A percentile compares a stretch with the other conserved stretches of the same genome.
Conservation (phyloP, 306 rosid genomes). For the Senna tora region DNA sequence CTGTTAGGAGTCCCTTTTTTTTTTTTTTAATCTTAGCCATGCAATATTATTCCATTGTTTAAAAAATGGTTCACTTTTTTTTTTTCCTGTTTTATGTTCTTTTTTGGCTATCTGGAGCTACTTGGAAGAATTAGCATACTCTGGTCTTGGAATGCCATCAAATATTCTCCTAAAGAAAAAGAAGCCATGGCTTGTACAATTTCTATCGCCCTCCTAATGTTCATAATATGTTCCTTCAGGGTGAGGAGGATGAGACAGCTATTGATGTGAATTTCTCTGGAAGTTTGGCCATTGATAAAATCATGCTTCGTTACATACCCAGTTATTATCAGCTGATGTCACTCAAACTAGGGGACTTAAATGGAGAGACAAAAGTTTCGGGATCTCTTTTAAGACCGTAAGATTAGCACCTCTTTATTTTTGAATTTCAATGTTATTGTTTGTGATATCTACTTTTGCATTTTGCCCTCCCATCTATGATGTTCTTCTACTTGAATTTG, state of each 20-base stretch:
- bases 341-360: constrained; percentile 73
- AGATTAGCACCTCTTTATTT: constrained; percentile 43
- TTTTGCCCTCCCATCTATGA: background rate
- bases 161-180: too few species aligned
- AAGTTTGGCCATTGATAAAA: constrained; percentile 73
- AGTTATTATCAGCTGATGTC: constrained; percentile 66
- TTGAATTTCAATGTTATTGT: constrained; percentile 21
- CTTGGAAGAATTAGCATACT: constrained; percentile 31
- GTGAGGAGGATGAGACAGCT: constrained; percentile 85
- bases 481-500: constrained; percentile 40
- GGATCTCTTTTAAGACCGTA: constrained; percentile 91
- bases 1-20: constrained; percentile 31
- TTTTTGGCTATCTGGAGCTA: background rate
- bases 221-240: constrained; percentile 55
- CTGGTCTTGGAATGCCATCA: constrained; percentile 31
- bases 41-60: constrained; percentile 20
- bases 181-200: constrained; percentile 1
- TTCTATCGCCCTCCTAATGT: constrained; percentile 30
- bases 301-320: constrained; percentile 75
- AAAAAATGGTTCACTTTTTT: constrained; percentile 5
- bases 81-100: background rate
- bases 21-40: background rate
- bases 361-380: constrained; percentile 82
- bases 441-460: constrained; percentile 32
- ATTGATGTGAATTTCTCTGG: constrained; percentile 91